Percentiles rank a stretch among this genome's conserved stretches.
These are phyloP conservation scores for Cystobasidium pallidum DNA, from an alignment of 1,284 basidiomycete species.

Conservation along the genomic window DNA sequence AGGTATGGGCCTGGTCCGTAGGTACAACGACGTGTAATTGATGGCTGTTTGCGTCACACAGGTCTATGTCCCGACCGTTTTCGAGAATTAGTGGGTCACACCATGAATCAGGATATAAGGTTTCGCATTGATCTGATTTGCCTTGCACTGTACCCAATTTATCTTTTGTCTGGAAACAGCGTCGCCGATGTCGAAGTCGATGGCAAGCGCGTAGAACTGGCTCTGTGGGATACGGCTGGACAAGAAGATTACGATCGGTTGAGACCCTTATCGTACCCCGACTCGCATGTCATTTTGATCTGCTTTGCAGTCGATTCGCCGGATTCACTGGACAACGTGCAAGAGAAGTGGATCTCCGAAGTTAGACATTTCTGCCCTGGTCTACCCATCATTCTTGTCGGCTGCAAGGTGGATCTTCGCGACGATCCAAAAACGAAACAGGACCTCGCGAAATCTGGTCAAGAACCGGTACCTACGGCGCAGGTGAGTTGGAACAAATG, in stretches of 20 bases:
- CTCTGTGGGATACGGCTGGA: slow-evolving; percentile 97
- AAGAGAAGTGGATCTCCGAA: slow-evolving; percentile 98
- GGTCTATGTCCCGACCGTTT: slow-evolving; percentile 97
- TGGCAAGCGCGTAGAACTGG: slow-evolving; percentile 86
- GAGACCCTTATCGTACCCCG: slow-evolving; percentile 90
- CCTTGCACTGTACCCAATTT: too few species aligned
- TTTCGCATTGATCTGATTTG: not conserved
- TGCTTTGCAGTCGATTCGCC: slow-evolving; percentile 97
- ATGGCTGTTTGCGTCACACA: slow-evolving; percentile 55
- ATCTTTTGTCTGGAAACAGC: too few species aligned
- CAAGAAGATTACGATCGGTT: slow-evolving; percentile 98
- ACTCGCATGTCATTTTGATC: slow-evolving; percentile 93
- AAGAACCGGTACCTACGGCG: slow-evolving; percentile 75
- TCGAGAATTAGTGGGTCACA: slow-evolving; percentile 75
- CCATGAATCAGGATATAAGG: not conserved
- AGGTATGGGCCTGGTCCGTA: slow-evolving; percentile 63
- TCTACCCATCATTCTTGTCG: slow-evolving; percentile 89
- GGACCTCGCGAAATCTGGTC: slow-evolving; percentile 92
- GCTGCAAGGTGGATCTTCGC: slow-evolving; percentile 90
- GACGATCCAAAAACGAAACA: slow-evolving; percentile 81
- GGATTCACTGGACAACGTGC: slow-evolving; percentile 89
- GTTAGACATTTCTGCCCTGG: slow-evolving; percentile 95
- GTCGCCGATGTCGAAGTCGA: slow-evolving; percentile 88
- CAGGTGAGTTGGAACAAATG: slow-evolving; percentile 47
- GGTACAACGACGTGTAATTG: not conserved